phyloP scores from a whole-genome alignment of 148 eudicot species.

The Cornus florida region DNA sequence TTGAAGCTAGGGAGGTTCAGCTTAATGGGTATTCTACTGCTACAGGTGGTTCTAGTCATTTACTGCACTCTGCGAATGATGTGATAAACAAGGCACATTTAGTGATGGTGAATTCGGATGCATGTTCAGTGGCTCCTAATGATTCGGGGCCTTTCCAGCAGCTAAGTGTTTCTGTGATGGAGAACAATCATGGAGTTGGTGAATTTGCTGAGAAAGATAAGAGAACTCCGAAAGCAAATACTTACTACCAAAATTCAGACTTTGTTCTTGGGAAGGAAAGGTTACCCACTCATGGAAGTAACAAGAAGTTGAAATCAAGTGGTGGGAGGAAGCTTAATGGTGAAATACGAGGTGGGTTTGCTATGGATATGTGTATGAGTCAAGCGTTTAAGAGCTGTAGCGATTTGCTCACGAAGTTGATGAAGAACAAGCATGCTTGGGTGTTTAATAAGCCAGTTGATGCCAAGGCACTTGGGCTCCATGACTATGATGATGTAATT shows the following conservation, averaged over 20 bases:
- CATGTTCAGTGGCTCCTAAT: constrained; percentile 37
- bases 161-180: constrained; percentile 53
- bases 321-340: constrained; percentile 39
- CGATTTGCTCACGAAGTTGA: constrained; percentile 66
- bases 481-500: constrained; percentile 80
- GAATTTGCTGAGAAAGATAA: constrained; percentile 77
- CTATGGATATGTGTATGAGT: constrained; percentile 40
- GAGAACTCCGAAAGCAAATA: constrained; percentile 89
- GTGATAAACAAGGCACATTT: constrained; percentile 22
- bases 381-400: constrained; percentile 57
- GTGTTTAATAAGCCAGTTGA: constrained; percentile 85
- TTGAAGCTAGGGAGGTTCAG: constrained; percentile 63
- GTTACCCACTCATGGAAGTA: constrained; percentile 66
- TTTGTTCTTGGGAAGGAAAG: constrained; percentile 77
- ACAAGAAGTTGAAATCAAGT: constrained; percentile 47
- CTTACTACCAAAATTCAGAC: constrained; percentile 68
- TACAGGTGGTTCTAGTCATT: constrained; percentile 23
- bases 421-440: constrained; percentile 88
- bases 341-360: constrained; percentile 40
- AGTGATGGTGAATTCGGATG: constrained; percentile 36
- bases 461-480: constrained; percentile 60
- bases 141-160: constrained; percentile 46
- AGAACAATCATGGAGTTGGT: constrained; percentile 38
- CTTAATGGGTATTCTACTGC: constrained; percentile 32
- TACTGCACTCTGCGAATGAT: constrained; percentile 39